phyloP scores from a whole-genome alignment of 768 basidiomycete species.

The Collybia sp. region DNA sequence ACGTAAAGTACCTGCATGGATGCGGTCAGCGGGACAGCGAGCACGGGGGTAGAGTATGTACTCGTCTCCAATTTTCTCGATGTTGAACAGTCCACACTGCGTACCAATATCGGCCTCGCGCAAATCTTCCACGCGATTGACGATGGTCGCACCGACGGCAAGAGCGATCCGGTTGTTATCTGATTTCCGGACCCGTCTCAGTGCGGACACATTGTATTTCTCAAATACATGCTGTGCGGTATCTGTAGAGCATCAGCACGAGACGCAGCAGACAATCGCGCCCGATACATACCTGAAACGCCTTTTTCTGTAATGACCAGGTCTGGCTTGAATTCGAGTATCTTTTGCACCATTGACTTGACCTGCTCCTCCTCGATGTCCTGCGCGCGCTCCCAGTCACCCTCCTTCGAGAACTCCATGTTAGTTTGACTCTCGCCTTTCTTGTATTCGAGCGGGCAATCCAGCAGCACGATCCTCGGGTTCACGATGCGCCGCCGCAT shows the following conservation, averaged over 20 bases:
- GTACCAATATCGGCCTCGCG: slow-evolving; percentile 91
- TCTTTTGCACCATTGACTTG: slow-evolving; percentile 75
- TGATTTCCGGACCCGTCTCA: slow-evolving; percentile 96
- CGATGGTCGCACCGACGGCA: slow-evolving; percentile 92
- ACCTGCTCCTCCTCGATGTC: slow-evolving; percentile 98
- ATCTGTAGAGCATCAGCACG: slow-evolving; percentile 40
- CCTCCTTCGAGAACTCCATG: slow-evolving; percentile 94
- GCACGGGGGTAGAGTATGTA: slow-evolving; percentile 18
- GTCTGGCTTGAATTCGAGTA: slow-evolving; percentile 94
- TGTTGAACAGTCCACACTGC: slow-evolving; percentile 90
- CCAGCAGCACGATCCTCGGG: slow-evolving; percentile 84
- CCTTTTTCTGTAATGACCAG: slow-evolving; percentile 97
- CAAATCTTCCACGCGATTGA: slow-evolving; percentile 93
- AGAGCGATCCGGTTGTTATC: slow-evolving; percentile 99
- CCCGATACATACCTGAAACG: slow-evolving; percentile 87
- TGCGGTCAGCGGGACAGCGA: not conserved
- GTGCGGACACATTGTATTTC: slow-evolving; percentile 85
- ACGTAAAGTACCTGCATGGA: slow-evolving; percentile 81
- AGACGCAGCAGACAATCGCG: too few species aligned
- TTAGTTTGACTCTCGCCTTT: slow-evolving; percentile 99
- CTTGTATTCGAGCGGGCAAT: slow-evolving; percentile 98
- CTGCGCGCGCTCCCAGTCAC: slow-evolving; percentile 89
- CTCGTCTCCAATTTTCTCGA: slow-evolving; percentile 99
- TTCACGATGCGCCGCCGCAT: slow-evolving; percentile 91
- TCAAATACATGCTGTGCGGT: slow-evolving; percentile 89